Percentiles rank a stretch among this genome's conserved stretches.
phyloP scores from a whole-genome alignment of 2,329 filamentous ascomycete genomes.

The Sclerotinia spermophila region DNA sequence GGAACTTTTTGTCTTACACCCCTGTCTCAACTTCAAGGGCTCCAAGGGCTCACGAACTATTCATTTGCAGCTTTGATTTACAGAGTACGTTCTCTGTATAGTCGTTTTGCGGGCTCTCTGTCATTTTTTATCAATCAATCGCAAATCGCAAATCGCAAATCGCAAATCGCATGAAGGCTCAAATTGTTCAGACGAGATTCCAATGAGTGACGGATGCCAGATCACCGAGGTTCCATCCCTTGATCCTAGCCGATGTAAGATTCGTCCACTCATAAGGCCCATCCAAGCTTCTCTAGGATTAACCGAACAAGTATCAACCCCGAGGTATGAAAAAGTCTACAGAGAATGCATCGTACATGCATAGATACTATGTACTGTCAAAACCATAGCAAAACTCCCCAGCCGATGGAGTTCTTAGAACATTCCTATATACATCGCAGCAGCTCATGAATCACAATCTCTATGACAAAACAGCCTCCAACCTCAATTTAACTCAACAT shows the following conservation, averaged over 20 bases:
- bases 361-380: background rate
- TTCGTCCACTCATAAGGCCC: conserved; percentile 6
- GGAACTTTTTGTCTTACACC: background rate
- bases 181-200: background rate
- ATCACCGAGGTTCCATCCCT: background rate
- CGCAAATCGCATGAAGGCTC: background rate
- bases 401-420: background rate
- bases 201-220: background rate
- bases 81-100: background rate
- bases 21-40: background rate
- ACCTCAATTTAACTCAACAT: background rate
- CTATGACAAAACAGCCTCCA: background rate
- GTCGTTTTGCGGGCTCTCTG: background rate
- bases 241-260: background rate
- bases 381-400: background rate
- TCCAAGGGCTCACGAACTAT: background rate
- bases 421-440: background rate
- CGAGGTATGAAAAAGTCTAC: background rate
- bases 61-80: background rate
- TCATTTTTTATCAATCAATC: background rate
- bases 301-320: background rate
- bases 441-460: background rate
- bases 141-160: background rate
- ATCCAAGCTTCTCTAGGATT: conserved; percentile 2
- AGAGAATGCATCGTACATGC: background rate